Evolutionary conservation across 2,329 filamentous ascomycete genomes (phyloP), one percentile per base, ranked within the genome.

Genomic region (Botrytis squamosa): DNA sequence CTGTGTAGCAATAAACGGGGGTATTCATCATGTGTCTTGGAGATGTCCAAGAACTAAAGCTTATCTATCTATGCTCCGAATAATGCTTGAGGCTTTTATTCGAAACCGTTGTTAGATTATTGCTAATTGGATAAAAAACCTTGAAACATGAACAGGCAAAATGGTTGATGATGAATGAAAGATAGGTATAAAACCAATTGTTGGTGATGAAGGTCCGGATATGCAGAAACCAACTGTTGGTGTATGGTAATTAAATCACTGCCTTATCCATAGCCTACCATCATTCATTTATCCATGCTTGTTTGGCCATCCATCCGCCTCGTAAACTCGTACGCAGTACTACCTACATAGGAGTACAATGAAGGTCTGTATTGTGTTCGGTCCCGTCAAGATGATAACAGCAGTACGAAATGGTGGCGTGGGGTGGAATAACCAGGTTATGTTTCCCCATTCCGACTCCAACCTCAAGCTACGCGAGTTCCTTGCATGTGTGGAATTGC

Each of bases 221-320:
- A 46, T 65, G 40, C 62, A 65, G 62, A 20, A 65, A 65, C 5
- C 40, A 65, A 65, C 62, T 65, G 40, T 65, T 65, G n/a, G 40
- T 46, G n/a, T n/a, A 33, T 44, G 38, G 38, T 10, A 22, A 68
- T n/a, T 7, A 63, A 63, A 42, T n/a, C 36, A 63, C 6, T 63
- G 36, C 36, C 60, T n/a, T 63, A 36, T 42, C 36, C 25, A 64
- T 20, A 42, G 36, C 49, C 66, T 68, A 42, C 49, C 49, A 57
- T 68, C 25, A 29, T 36, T n/a, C 10, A 40, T 29, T 22, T 42
- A 68, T 33, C 18, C 49, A 68, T 68, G 66, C 49, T 42, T 57
- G 22, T 40, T n/a, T 68, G 22, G 22, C 22, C 22, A 67, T 38
- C 66, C 38, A 57, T 57, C 66, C 49, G 12, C 20, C 49, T 68